Base-by-base conservation (phyloP, 1,284 basidiomycete genomes). In the Rhodotorula sp. region DNA sequence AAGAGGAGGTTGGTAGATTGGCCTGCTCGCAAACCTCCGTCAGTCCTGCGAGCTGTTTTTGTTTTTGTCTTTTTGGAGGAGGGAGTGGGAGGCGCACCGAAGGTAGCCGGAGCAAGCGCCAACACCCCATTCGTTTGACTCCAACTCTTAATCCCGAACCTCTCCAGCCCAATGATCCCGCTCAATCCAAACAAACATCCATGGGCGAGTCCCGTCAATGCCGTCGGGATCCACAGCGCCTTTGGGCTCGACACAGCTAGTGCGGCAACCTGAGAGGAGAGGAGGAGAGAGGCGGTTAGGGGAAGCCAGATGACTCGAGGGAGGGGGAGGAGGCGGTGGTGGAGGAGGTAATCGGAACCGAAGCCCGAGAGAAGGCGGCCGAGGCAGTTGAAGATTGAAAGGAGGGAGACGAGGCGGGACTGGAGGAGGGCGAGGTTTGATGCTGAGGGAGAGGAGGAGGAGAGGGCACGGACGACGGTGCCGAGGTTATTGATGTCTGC, bases 351-450 rank as follows among this genome's bases (percentile, higher is more conserved):
- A 50, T 75, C 74, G 22, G 59, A 64, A 22, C 59, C 37, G 56
- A 71, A 71, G 24, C 74, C 74, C 15, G 57, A 44, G 24, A 58
- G 10, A 34, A 75, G 67, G 10, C 74, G 69, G 15, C 74, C 74
- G 46, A 67, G 48, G 54, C 62, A 73, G 66, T 75, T 75, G 61
- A 62, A 70, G 46, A 75, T 30, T 26, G 71, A 73, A n/a, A 75
- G 67, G 26, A 73, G 67, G 31, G 71, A 73, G 53, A 75, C 74
- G 47, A 75, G 69, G 46, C 57, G 59, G 3, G 71, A 61, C 26
- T 75, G 74, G 16, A 54, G 22, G 11, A 51, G 48, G 16, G 71
- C 64, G 47, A 69, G 47, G 2, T 65, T 31, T 28, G 26, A n/a
- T 1, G 61, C 46, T 1, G 62, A 62, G 9, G 54, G 52, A 8